A percentile compares a stretch with the other conserved stretches of the same genome.
phyloP scores from a whole-genome alignment of 176 grass and related monocot genomes.

The Triticum monococcum region DNA sequence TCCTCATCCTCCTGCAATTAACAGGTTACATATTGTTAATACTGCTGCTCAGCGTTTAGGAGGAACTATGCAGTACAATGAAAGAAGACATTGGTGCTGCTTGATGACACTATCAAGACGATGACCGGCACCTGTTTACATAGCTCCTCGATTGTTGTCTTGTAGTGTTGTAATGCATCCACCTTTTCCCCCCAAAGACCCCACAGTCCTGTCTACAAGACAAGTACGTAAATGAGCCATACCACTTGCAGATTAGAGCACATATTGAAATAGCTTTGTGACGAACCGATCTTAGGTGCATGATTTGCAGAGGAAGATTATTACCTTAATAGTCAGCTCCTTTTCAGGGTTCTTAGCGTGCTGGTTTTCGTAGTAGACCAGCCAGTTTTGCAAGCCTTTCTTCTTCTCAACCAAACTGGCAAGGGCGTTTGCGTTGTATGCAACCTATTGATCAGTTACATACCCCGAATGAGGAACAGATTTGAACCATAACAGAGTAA shows the following conservation, averaged over 20 bases:
- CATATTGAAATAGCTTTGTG: neutral
- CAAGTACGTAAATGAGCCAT: slow-evolving; percentile 34
- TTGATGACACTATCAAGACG: neutral
- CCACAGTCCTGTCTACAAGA: slow-evolving; percentile 87
- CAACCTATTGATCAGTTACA: slow-evolving; percentile 43
- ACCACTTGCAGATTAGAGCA: slow-evolving; percentile 7
- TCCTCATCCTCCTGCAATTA: slow-evolving; percentile 70
- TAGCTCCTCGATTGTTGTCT: slow-evolving; percentile 58
- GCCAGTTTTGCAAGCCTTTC: slow-evolving; percentile 83
- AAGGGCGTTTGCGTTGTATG: slow-evolving; percentile 89
- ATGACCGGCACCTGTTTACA: slow-evolving; percentile 64
- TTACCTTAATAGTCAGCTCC: slow-evolving; percentile 77
- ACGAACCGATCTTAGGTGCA: neutral
- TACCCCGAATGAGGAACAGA: neutral
- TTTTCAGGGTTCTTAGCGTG: slow-evolving; percentile 45
- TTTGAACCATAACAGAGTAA: neutral
- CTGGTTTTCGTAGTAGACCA: slow-evolving; percentile 91
- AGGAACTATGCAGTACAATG: slow-evolving; percentile 4
- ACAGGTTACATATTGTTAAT: neutral
- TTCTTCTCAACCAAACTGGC: slow-evolving; percentile 65
- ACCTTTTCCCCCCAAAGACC: slow-evolving; percentile 83
- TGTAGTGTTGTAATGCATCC: slow-evolving; percentile 81
- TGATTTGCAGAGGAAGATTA: neutral
- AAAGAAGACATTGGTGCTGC: neutral
- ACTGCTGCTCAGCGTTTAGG: neutral